Evolutionary conservation across 495 filamentous ascomycete species (phyloP), one percentile per base, ranked within the genome.

Genomic region (Podospora anserina): DNA sequence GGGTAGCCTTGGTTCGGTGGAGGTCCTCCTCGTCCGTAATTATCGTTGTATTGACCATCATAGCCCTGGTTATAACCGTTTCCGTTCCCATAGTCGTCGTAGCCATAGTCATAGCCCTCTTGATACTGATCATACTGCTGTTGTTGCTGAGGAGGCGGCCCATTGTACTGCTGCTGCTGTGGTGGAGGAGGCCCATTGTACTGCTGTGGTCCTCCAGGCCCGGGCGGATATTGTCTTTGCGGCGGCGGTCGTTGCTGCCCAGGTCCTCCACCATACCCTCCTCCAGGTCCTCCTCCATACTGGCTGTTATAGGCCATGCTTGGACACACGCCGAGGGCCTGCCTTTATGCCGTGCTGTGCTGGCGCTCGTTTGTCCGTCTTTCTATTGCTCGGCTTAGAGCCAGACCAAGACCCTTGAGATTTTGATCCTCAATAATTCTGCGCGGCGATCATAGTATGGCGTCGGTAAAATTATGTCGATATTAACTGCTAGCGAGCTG

Each of bases 101-200:
- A 77, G 6, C 83, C 85, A 66, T 86, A 84, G 27, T 82, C 86
- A 66, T 87, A 83, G 66, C 82, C 83, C 64, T 84, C 80, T 26
- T 80, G 76, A 68, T 87, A 83, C 68, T 82, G 80, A 67, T 85
- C 84, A 69, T 85, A 73, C 64, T 83, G 78, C 73, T 75, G 80
- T 72, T 74, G 80, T 76, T 66, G 79, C 81, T 28, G 82, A 76
- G 74, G 81, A 75, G 75, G 82, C 79, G 63, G 81, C 74, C 60
- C 80, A 76, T 76, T 82, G 79, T 83, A 83, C 82, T 39, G 82
- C 57, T 83, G 77, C 73, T 74, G 80, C 76, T 66, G 79, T 82
- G 32, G 82, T 77, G 74, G 81, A 75, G 75, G 82, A 79, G 61
- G 81, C 74, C 60, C 80, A 75, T 76, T 82, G 79, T 83, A 83